phyloP scores from a whole-genome alignment of 192 early-diverging fungal species.

The Cetraspora pellucida region DNA sequence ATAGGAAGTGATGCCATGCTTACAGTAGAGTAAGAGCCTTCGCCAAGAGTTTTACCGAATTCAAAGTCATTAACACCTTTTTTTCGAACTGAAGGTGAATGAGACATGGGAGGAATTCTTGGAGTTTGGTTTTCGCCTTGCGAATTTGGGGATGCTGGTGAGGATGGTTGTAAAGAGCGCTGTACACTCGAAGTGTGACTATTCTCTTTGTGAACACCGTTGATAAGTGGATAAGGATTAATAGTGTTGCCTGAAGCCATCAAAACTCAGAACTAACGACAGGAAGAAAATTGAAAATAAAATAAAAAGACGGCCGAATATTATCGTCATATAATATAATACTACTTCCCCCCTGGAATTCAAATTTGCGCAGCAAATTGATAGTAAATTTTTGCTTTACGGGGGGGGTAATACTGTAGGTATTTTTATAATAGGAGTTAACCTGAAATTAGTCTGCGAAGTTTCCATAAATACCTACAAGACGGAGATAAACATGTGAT shows the following conservation, averaged over 20 bases:
- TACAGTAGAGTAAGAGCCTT: constrained; percentile 95
- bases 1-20: neutral
- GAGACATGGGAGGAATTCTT: neutral
- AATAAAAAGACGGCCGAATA: neutral
- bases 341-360: neutral
- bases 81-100: constrained; percentile 52
- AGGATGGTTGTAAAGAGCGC: neutral
- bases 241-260: constrained; percentile 15
- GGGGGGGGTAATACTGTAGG: neutral
- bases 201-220: neutral
- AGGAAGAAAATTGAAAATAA: neutral
- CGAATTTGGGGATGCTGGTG: neutral
- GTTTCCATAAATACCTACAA: neutral
- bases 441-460: too few species aligned
- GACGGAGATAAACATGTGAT: constrained; percentile 8
- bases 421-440: neutral
- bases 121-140: neutral
- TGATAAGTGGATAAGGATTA: constrained; percentile 6
- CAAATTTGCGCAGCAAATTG: too few species aligned
- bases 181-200: neutral
- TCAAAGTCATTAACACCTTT: constrained; percentile 82
- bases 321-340: neutral
- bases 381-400: neutral
- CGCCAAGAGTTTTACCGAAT: constrained; percentile 83
- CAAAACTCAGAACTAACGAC: neutral